Evolutionary conservation across 768 basidiomycete genomes (phyloP), one percentile per base, ranked within the genome.

Genomic region (Russula sp.): DNA sequence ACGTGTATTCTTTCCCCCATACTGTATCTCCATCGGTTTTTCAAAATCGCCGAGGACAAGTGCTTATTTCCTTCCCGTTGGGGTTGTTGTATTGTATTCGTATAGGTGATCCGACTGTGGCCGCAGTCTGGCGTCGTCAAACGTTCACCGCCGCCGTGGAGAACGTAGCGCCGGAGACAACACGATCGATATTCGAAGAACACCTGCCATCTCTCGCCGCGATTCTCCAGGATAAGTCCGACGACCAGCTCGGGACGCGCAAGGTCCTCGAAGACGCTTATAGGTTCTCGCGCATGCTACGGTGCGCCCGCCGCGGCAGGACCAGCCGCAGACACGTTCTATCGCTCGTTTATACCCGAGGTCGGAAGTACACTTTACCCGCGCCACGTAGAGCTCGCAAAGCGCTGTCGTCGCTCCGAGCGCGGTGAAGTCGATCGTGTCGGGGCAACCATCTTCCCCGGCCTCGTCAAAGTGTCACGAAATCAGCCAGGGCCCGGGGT

Each of bases 91-190:
- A 40, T 28, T n/a, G n/a, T n/a, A 30, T 48, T 14, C 28, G 28
- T 30, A 6, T 69, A 93, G 90, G 90, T 57, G 90, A 94, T 71
- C 87, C 92, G 14, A 86, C 90, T 5, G 90, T 94, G n/a, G 92
- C 92, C 0, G 83, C 84, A 46, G 92, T 94, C 22, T 94, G 92
- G 92, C 84, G 92, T 26, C 84, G 91, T 13, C 92, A 94, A 72
- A 94, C 92, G 3, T 93, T 92, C 76, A 87, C 89, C 13, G 91
- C 92, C 0, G 90, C 92, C 4, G 88, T 94, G 58, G 90, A 92
- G 38, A 73, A 81, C 0, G 88, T 86, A 74, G 86, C 89, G 0
- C 82, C 85, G 7, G 86, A 88, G 57, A 88, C 91, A 82, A 80
- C 84, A 0, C 70, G 80, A 32, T 80, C 76, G 72, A 87, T 93